Conservation (phyloP, 2,329 filamentous ascomycete species). For the Shiraia sp. region DNA sequence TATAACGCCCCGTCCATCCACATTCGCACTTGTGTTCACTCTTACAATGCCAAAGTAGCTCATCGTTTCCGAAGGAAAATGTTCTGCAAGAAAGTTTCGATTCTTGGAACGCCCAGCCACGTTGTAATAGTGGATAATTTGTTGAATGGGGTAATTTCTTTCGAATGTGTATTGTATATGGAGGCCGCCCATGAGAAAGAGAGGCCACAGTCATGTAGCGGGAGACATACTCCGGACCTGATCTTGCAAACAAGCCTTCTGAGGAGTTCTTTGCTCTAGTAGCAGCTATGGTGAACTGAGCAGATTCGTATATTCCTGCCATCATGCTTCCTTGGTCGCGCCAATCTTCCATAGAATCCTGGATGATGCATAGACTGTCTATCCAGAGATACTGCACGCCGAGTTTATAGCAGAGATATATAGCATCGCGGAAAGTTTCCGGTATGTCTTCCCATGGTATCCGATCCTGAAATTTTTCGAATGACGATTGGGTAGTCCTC, state of each 20-base stretch:
- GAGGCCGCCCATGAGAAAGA: too few relatives aligned
- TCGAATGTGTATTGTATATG: too few relatives aligned
- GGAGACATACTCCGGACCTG: not conserved
- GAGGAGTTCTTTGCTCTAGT: not conserved
- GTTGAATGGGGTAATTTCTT: too few relatives aligned
- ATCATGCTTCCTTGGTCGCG: conserved; percentile 8
- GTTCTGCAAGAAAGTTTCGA: not conserved
- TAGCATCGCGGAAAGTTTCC: conserved; percentile 14
- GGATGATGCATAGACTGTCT: conserved; percentile 14
- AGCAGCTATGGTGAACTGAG: conserved; percentile 1
- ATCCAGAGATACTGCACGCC: conserved; percentile 19
- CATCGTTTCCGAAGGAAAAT: not conserved
- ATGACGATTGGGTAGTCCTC: not conserved
- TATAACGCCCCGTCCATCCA: not conserved
- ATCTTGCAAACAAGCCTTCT: conserved; percentile 1
- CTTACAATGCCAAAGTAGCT: not conserved
- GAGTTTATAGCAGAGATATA: conserved; percentile 7
- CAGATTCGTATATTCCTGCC: conserved; percentile 3
- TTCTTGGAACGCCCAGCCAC: not conserved
- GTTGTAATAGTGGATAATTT: not conserved
- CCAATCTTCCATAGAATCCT: conserved; percentile 16
- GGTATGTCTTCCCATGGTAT: conserved; percentile 8
- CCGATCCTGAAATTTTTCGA: not conserved
- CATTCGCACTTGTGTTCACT: not conserved
- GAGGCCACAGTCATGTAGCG: not conserved